phyloP scores from a whole-genome alignment of 208 protist species.

The Phytomonas francai region DNA sequence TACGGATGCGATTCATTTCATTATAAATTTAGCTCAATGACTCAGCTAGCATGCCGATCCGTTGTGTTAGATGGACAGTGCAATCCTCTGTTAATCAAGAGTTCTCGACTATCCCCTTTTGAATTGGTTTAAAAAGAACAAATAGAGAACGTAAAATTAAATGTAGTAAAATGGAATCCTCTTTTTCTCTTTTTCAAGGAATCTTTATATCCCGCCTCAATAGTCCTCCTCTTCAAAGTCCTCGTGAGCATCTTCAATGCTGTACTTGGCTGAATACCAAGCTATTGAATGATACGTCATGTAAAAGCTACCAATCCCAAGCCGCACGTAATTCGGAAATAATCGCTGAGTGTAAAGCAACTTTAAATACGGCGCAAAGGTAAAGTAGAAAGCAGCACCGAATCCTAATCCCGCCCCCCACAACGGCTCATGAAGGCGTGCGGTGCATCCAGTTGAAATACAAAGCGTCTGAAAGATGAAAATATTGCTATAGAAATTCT shows the following conservation, averaged over 20 bases:
- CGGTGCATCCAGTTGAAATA: conserved; percentile 39
- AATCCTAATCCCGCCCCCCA: conserved; percentile 54
- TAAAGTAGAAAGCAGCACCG: conserved; percentile 39
- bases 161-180: not conserved
- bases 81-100: not conserved
- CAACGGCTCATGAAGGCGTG: conserved; percentile 25
- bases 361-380: conserved; percentile 29
- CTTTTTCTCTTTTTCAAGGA: too few species aligned
- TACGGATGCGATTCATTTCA: not conserved
- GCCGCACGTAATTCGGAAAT: conserved; percentile 49
- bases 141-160: not conserved
- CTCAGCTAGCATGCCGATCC: not conserved
- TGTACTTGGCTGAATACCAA: conserved; percentile 25
- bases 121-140: not conserved
- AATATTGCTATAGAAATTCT: conserved; percentile 64
- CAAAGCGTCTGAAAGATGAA: conserved; percentile 33
- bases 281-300: conserved; percentile 51
- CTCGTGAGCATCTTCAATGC: conserved; percentile 75
- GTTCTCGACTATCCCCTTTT: not conserved
- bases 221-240: conserved; percentile 37
- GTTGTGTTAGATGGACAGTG: not conserved
- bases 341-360: conserved; percentile 63
- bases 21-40: not conserved
- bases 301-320: conserved; percentile 53
- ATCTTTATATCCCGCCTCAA: conserved; percentile 8